These are phyloP conservation scores for Phytophthora megakarya DNA, from an alignment of 352 stramenopile species.

Conservation along the genomic window DNA sequence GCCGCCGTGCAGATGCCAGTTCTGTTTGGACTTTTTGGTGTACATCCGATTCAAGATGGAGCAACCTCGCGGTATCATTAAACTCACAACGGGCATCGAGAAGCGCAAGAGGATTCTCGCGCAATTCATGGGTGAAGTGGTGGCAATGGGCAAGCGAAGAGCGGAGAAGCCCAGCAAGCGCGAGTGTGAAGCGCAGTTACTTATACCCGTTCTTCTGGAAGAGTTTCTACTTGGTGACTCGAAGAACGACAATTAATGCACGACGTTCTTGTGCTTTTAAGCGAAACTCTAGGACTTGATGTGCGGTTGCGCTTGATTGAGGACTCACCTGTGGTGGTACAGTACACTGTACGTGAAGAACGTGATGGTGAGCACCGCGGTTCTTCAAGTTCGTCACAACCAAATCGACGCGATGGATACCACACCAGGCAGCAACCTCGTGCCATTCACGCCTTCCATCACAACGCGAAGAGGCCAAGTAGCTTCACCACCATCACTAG, in stretches of 20 bases:
- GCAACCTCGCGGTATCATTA: conserved; percentile 43
- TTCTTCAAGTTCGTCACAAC: conserved; percentile 7
- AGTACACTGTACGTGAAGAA: no score
- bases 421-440: background rate
- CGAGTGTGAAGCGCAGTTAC: conserved; percentile 35
- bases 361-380: no score
- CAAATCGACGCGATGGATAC: conserved; percentile 17
- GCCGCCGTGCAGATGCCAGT: conserved; percentile 44
- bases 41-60: conserved; percentile 46
- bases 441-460: background rate
- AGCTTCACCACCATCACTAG: background rate
- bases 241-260: background rate
- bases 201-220: conserved; percentile 41
- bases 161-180: conserved; percentile 16
- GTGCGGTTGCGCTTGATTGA: no score
- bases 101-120: conserved; percentile 48
- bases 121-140: conserved; percentile 44
- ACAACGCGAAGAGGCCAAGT: background rate
- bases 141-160: conserved; percentile 33
- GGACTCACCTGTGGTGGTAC: no score
- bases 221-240: conserved; percentile 31
- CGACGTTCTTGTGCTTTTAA: no score
- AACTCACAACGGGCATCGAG: conserved; percentile 29
- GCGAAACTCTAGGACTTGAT: no score
- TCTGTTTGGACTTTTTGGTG: conserved; percentile 54